A percentile compares a stretch with the other conserved stretches of the same genome.
These are phyloP conservation scores for Neopestalotiopsis sp. DNA, from an alignment of 2,329 filamentous ascomycete species.

Conservation along the genomic window DNA sequence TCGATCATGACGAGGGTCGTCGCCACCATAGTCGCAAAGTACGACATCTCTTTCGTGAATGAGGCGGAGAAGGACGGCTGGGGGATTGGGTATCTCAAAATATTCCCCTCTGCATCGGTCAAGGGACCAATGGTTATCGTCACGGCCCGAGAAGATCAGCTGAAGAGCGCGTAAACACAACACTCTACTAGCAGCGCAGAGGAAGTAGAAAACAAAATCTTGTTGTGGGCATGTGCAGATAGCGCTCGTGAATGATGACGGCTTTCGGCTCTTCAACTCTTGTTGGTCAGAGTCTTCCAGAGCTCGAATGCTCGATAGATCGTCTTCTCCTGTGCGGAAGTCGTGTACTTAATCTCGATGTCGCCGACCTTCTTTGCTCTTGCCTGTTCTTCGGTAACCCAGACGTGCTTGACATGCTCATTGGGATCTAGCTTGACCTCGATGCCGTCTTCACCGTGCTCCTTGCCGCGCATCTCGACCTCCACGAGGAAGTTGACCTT, in stretches of 20 bases:
- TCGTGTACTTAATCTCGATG: constrained; percentile 31
- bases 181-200: background rate
- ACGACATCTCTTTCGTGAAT: constrained; percentile 1
- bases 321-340: constrained; percentile 24
- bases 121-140: background rate
- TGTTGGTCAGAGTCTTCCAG: constrained; percentile 16
- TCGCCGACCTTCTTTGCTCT: constrained; percentile 26
- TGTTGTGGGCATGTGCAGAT: background rate
- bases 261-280: background rate
- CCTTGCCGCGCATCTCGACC: constrained; percentile 26
- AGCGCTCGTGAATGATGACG: background rate
- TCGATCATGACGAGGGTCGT: constrained; percentile 10
- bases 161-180: background rate
- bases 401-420: constrained; percentile 38
- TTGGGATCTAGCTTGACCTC: constrained; percentile 36
- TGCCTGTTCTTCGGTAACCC: constrained; percentile 38
- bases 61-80: constrained; percentile 10
- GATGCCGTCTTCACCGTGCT: background rate
- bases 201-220: background rate
- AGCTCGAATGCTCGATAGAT: constrained; percentile 31
- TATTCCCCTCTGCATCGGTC: constrained; percentile 13
- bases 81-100: constrained; percentile 6
- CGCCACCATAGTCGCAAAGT: background rate
- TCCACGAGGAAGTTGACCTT: constrained; percentile 35
- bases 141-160: background rate